A percentile compares a stretch with the other conserved stretches of the same genome.
These are phyloP conservation scores for Cornus kousa DNA, from an alignment of 148 eudicot species.

Conservation along the genomic window DNA sequence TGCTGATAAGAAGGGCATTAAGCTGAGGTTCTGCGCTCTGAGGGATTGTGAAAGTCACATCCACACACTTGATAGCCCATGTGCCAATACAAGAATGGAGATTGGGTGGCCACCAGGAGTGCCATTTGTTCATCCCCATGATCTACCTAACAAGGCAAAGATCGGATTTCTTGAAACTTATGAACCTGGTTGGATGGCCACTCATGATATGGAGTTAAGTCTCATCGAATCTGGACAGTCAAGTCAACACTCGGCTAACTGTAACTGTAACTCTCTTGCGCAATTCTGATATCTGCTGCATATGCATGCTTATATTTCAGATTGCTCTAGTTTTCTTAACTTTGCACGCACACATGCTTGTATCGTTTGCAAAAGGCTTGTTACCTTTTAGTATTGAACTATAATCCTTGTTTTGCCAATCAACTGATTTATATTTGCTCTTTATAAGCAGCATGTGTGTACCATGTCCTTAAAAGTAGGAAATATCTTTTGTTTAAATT, in stretches of 20 bases:
- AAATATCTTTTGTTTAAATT: not conserved
- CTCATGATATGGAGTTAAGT: slow-evolving; percentile 85
- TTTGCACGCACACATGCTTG: not conserved
- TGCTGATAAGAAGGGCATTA: slow-evolving; percentile 96
- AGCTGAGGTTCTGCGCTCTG: slow-evolving; percentile 83
- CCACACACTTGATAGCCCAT: slow-evolving; percentile 80
- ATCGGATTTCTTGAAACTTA: slow-evolving; percentile 94
- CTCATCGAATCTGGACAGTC: slow-evolving; percentile 72
- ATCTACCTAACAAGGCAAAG: slow-evolving; percentile 98
- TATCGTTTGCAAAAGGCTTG: not conserved
- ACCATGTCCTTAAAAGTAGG: not conserved
- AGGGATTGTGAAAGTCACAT: slow-evolving; percentile 93
- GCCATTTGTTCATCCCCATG: slow-evolving; percentile 99
- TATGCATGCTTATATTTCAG: not conserved
- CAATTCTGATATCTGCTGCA: not conserved
- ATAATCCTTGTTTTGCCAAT: not conserved
- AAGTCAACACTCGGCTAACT: slow-evolving; percentile 54
- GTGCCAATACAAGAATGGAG: slow-evolving; percentile 82
- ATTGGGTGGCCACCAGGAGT: slow-evolving; percentile 98
- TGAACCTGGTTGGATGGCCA: slow-evolving; percentile 98
- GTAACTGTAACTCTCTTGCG: slow-evolving; percentile 35
- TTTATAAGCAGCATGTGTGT: not conserved
- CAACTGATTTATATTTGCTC: not conserved
- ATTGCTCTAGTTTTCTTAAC: not conserved
- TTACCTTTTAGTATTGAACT: not conserved